Base-by-base conservation (phyloP, 345 rosid genomes). In the Jatropha curcas region DNA sequence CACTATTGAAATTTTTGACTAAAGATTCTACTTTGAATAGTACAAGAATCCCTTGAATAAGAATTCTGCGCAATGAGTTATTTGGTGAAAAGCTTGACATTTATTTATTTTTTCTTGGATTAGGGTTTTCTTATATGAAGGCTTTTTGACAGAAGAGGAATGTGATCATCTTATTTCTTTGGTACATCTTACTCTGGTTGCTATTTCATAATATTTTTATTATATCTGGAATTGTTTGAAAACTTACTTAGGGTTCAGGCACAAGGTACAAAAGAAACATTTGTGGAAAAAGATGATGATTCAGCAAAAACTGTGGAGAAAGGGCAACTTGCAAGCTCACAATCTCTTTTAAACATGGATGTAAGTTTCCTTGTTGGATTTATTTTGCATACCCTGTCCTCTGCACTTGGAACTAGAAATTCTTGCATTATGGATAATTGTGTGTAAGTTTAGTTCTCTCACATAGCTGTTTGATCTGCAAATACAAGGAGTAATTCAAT, bases 121-220 rank as follows among this genome's bases (percentile, higher is more conserved):
- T 79, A 92, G 99, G 89, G 87, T 87, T 69, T 92, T 92, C 72
- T 59, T 90, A 33, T 92, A 92, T 71, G 78, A 76, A 14, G 92
- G 87, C 20, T 88, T 94, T 83, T 74, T 92, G 73, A 82, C 87
- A 0, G 83, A 86, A 30, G 90, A 88, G 79, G 99, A 94, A 81
- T 89, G 98, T 46, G 91, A 89, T 76, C 90, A 84, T 83, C 87
- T 92, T 68, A 78, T 83, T 71, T 84, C 87, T 30, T 77, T 88
- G 91, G 97, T 94, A 87, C 7, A 37, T 76, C 41, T 55, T 53
- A 65, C 4, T 70, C 63, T 39, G 71, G 22, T 41, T 24, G 2
- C n/a, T 65, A 65, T 65, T 39, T 48, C 67, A n/a, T 55, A 19
- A 2, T 58, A 20, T 27, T 22, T 43, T 43, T 66, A 20, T 25